Conservation (phyloP, 805 yeast genomes). For the Saturnispora sekii region DNA sequence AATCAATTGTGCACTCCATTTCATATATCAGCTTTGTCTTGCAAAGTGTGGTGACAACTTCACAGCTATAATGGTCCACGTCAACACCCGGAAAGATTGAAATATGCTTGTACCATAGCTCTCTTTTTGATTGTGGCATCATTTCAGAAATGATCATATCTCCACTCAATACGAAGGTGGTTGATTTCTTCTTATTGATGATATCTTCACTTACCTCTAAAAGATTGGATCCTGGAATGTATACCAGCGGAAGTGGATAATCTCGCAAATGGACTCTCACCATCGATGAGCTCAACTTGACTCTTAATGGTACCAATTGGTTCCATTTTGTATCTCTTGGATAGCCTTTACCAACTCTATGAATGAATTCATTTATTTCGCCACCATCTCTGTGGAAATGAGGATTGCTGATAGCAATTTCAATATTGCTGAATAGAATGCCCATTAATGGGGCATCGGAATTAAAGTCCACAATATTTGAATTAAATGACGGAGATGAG, state of each 20-base stretch:
- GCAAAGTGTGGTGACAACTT: constrained; percentile 5
- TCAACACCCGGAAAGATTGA: constrained; percentile 45
- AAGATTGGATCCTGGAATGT: constrained; percentile 41
- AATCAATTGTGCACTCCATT: constrained; percentile 42
- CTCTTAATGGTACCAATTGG: constrained; percentile 51
- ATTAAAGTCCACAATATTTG: constrained; percentile 37
- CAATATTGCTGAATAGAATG: constrained; percentile 37
- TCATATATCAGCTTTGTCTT: constrained; percentile 32
- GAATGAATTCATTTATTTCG: constrained; percentile 49
- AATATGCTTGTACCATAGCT: constrained; percentile 50
- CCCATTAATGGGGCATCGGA: constrained; percentile 42
- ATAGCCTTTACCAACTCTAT: constrained; percentile 72
- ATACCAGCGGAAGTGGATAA: constrained; percentile 75
- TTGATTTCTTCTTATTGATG: constrained; percentile 2
- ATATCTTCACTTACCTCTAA: neutral
- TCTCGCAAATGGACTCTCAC: constrained; percentile 67
- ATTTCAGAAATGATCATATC: constrained; percentile 63
- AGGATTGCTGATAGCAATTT: constrained; percentile 38
- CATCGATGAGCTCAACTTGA: constrained; percentile 51
- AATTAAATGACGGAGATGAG: constrained; percentile 33
- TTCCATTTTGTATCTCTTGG: constrained; percentile 66
- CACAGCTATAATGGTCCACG: constrained; percentile 12
- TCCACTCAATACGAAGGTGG: constrained; percentile 32
- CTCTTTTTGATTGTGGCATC: constrained; percentile 37
- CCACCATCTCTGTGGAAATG: constrained; percentile 32